Percentiles rank a stretch among this genome's conserved stretches.
These are phyloP conservation scores for Pichia rugopelliculosa DNA, from an alignment of 805 yeast species.

Conservation along the genomic window DNA sequence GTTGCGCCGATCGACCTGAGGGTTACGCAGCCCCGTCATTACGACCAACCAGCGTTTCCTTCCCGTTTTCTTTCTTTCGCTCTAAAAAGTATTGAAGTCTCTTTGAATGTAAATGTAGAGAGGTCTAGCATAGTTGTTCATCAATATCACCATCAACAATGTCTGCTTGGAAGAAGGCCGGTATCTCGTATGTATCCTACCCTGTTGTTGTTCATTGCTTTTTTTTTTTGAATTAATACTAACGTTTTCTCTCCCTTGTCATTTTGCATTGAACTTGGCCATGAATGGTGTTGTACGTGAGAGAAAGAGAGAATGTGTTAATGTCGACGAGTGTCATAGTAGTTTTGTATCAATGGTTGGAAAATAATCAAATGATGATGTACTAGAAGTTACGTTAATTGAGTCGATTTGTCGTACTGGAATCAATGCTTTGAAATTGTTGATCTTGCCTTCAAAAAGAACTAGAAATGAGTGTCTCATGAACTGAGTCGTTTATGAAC, in stretches of 20 bases:
- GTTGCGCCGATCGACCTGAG: not conserved
- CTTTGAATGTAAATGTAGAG: not conserved
- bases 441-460: too few relatives aligned
- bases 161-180: constrained; percentile 62
- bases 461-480: too few relatives aligned
- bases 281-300: not conserved
- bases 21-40: not conserved
- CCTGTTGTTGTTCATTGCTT: not conserved
- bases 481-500: too few relatives aligned
- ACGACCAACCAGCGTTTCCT: not conserved
- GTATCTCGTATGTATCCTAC: constrained; percentile 42
- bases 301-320: not conserved
- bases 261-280: not conserved
- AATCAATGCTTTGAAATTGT: too few relatives aligned
- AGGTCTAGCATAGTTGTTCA: not conserved
- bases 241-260: not conserved
- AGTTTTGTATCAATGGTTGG: too few relatives aligned
- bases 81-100: not conserved
- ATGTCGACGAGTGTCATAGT: too few relatives aligned
- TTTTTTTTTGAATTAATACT: not conserved
- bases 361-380: too few relatives aligned
- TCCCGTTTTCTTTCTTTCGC: not conserved
- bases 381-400: too few relatives aligned
- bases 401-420: too few relatives aligned
- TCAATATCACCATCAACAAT: constrained; percentile 23